A percentile compares a stretch with the other conserved stretches of the same genome.
Evolutionary conservation across 2,329 filamentous ascomycete genomes (phyloP).

Genomic region (Xylariomycetidae sp.): DNA sequence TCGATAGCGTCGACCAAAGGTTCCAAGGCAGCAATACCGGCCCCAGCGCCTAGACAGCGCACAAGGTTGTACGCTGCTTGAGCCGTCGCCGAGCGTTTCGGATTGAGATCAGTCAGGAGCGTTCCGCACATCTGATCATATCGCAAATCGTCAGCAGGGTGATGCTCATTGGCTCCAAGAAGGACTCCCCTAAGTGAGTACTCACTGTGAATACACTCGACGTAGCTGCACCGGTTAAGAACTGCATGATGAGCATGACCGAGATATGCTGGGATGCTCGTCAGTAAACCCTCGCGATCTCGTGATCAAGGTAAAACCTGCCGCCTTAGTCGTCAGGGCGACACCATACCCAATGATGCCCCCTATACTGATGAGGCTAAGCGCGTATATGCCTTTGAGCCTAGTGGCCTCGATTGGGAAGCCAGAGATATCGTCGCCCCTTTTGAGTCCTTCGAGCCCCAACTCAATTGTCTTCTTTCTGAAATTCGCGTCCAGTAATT

Average conservation of each 20-base stretch:
- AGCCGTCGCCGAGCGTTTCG: slow-evolving; percentile 18
- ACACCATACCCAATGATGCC: slow-evolving; percentile 5
- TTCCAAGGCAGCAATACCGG: background rate
- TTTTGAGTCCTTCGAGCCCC: background rate
- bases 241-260: slow-evolving; percentile 10
- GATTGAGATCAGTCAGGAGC: slow-evolving; percentile 23
- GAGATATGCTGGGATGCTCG: slow-evolving; percentile 7
- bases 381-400: background rate
- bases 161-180: background rate
- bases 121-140: slow-evolving; percentile 8
- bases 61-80: slow-evolving; percentile 22
- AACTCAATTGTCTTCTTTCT: background rate
- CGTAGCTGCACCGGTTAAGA: slow-evolving; percentile 9
- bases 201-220: slow-evolving; percentile 9
- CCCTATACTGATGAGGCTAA: slow-evolving; percentile 1
- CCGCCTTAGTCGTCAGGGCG: slow-evolving; percentile 1
- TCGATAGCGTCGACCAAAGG: background rate
- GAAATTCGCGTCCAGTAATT: background rate
- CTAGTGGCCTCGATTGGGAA: slow-evolving; percentile 4
- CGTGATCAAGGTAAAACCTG: background rate
- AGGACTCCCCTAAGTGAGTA: background rate
- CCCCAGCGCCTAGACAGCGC: slow-evolving; percentile 7
- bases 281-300: no score
- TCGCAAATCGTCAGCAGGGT: background rate
- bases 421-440: slow-evolving; percentile 5